Evolutionary conservation across 345 rosid genomes (phyloP).

Genomic region (Firmiana major): DNA sequence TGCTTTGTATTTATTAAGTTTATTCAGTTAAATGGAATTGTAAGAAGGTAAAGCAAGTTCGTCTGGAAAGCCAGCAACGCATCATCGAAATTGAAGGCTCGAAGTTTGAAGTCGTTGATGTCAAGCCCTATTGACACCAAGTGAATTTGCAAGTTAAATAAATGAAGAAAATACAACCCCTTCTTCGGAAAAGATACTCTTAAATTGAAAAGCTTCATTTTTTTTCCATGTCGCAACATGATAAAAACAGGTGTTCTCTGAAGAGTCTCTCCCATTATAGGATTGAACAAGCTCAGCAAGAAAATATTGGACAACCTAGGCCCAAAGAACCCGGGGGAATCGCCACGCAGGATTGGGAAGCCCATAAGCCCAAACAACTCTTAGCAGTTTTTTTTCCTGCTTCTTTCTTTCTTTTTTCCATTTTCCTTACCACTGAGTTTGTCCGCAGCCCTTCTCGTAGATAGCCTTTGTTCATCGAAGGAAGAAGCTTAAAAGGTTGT

Average conservation of each 20-base stretch:
- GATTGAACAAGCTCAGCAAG: not conserved
- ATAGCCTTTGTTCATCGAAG: not conserved
- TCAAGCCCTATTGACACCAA: no score
- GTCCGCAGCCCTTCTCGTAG: no score
- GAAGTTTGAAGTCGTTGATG: no score
- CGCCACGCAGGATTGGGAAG: not conserved
- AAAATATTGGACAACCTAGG: not conserved
- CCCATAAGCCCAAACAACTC: not conserved
- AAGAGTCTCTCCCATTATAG: not conserved
- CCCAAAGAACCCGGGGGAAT: not conserved
- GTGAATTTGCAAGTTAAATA: no score
- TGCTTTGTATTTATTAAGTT: not conserved
- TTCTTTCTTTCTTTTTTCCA: no score
- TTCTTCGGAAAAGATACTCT: no score
- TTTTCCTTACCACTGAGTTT: not conserved
- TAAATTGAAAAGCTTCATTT: no score
- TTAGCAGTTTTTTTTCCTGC: no score
- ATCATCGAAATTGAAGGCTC: no score
- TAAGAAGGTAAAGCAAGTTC: not conserved
- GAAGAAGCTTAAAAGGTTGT: not conserved
- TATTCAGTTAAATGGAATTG: not conserved
- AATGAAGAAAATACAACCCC: no score
- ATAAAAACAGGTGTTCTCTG: not conserved
- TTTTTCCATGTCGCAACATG: no score
- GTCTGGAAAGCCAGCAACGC: no score